Evolutionary conservation across 2,329 filamentous ascomycete species (phyloP), one percentile per base, ranked within the genome.

Genomic region (Rutstroemia sp.): DNA sequence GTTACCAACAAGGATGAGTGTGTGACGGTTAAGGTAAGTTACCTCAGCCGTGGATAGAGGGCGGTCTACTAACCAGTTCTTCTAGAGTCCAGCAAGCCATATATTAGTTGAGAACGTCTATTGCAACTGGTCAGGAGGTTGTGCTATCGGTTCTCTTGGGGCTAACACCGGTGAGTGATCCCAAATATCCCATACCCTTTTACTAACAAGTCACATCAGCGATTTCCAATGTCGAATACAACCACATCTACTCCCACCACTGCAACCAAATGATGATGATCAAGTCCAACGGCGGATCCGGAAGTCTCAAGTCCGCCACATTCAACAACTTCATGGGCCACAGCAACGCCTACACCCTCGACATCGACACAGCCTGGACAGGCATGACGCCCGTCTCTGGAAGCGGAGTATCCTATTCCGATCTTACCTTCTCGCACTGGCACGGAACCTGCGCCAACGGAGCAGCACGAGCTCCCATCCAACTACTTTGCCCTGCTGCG

Each of bases 1-100:
- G 80, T 83, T 5, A 81, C 80, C 23, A 84, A 83, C 73, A 82
- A 81, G 67, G 79, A 83, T 63, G 81, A 83, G 64, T 82, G 79
- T 64, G 78, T 82, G 0, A 81, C 78, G 2, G 76, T 81, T 58
- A 82, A 79, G 74, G 48, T 56, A 44, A 10, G n/a, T 4, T 21
- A 23, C 3, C 25, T 8, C 9, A 19, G n/a, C 40, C 40, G 10
- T 14, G 40, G 8, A 44, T 17, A 7, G 8, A 19, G n/a, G 10
- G 6, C 9, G 21, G n/a, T 9, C 21, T n/a, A 3, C 52, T 55
- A 42, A 55, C 12, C 23, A 5, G 36, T 36, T 21, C 14, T 14
- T n/a, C 17, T 48, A 64, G 75, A 78, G 82, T 66, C 79, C 5
- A 73, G 81, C 61, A 78, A 79, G 74, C 52, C 75, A 82, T 65